Evolutionary conservation across 2,329 filamentous ascomycete genomes (phyloP).

Genomic region (Exophiala aquamarina): DNA sequence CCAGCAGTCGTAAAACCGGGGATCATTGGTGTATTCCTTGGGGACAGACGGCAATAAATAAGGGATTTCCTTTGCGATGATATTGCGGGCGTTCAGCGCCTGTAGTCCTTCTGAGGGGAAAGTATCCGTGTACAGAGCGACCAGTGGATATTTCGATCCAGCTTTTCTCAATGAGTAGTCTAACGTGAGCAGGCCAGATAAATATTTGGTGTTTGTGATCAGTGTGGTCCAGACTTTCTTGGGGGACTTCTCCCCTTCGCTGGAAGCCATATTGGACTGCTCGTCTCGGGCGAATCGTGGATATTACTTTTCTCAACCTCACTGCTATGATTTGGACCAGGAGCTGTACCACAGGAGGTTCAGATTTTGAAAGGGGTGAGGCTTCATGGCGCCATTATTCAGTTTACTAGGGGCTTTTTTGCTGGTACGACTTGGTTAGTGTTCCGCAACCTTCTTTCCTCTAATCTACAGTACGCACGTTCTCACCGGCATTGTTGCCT

Average conservation of each 20-base stretch:
- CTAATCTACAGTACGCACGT: too few species aligned
- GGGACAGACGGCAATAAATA: slow-evolving; percentile 67
- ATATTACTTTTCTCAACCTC: too few species aligned
- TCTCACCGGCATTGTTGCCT: too few species aligned
- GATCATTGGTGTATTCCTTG: slow-evolving; percentile 72
- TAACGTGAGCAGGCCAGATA: slow-evolving; percentile 79
- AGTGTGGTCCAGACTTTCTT: slow-evolving; percentile 77
- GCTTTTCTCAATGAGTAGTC: slow-evolving; percentile 70
- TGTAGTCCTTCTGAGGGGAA: slow-evolving; percentile 68
- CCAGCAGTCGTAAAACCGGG: slow-evolving; percentile 88
- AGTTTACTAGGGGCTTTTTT: too few species aligned
- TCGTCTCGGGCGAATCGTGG: too few species aligned
- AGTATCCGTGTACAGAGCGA: slow-evolving; percentile 78
- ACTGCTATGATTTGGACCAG: too few species aligned
- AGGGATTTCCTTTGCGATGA: slow-evolving; percentile 68
- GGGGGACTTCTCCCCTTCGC: slow-evolving; percentile 5
- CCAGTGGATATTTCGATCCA: slow-evolving; percentile 70
- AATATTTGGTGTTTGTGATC: slow-evolving; percentile 81
- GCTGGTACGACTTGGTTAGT: too few species aligned
- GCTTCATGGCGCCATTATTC: too few species aligned
- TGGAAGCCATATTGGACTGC: neutral
- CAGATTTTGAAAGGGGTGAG: too few species aligned
- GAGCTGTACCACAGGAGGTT: too few species aligned
- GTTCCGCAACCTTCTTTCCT: too few species aligned
- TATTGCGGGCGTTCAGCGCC: slow-evolving; percentile 68